Conservation (phyloP, 2,329 filamentous ascomycete genomes). For the Orbilia blumenaviensis region DNA sequence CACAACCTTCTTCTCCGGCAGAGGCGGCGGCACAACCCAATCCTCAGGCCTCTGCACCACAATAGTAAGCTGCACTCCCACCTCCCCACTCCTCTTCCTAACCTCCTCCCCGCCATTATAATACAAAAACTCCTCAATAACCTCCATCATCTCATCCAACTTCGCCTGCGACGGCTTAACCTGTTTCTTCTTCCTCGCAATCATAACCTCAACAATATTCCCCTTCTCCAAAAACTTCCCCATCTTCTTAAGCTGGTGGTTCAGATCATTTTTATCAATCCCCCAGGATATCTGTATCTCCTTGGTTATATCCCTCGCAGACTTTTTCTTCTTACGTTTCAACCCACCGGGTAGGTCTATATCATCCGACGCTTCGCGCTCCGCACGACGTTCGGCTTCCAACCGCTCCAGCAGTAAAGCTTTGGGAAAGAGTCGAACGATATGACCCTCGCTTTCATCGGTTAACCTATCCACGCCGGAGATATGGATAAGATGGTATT, state of each 20-base stretch:
- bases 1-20: slow-evolving; percentile 2
- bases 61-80: slow-evolving; percentile 31
- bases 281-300: slow-evolving; percentile 91
- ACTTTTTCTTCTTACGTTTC: slow-evolving; percentile 38
- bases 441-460: slow-evolving; percentile 39
- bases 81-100: slow-evolving; percentile 28
- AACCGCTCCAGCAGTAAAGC: slow-evolving; percentile 1
- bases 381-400: slow-evolving; percentile 12
- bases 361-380: not conserved
- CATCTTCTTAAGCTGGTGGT: slow-evolving; percentile 74
- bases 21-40: slow-evolving; percentile 42
- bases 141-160: slow-evolving; percentile 68
- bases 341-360: not conserved
- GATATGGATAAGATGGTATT: slow-evolving; percentile 47
- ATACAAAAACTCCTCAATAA: slow-evolving; percentile 61
- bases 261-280: slow-evolving; percentile 78
- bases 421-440: slow-evolving; percentile 44
- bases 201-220: slow-evolving; percentile 75
- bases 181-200: slow-evolving; percentile 74
- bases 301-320: slow-evolving; percentile 64
- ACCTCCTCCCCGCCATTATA: slow-evolving; percentile 43
- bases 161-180: slow-evolving; percentile 71
- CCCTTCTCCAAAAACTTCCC: slow-evolving; percentile 77
- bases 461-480: slow-evolving; percentile 19
- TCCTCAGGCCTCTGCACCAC: slow-evolving; percentile 48